Evolutionary conservation across 768 basidiomycete genomes (phyloP).

Genomic region (Rossbeevera mucosa): DNA sequence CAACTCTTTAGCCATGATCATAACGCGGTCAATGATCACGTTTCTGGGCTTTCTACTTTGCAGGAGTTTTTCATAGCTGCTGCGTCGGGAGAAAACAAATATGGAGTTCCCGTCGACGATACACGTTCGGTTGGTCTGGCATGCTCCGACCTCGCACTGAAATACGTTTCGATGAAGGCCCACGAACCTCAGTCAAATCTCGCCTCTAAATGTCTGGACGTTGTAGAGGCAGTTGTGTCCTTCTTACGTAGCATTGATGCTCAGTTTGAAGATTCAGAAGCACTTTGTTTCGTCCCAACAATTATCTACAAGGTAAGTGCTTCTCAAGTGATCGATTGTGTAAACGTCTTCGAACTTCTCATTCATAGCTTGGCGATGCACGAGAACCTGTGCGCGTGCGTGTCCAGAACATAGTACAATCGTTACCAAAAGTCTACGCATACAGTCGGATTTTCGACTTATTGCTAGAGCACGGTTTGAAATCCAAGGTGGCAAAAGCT

Average conservation of each 20-base stretch:
- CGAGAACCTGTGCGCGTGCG: conserved; percentile 76
- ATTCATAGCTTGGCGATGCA: conserved; percentile 80
- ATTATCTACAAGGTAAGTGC: conserved; percentile 77
- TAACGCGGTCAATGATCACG: conserved; percentile 88
- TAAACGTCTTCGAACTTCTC: conserved; percentile 2
- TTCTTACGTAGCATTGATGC: conserved; percentile 71
- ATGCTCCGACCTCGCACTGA: conserved; percentile 87
- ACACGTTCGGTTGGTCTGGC: conserved; percentile 67
- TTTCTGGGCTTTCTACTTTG: conserved; percentile 69
- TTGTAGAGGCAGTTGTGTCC: conserved; percentile 70
- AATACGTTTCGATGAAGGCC: conserved; percentile 87
- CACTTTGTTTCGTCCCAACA: conserved; percentile 82
- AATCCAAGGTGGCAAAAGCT: conserved; percentile 88
- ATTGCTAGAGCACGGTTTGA: conserved; percentile 82
- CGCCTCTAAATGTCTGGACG: conserved; percentile 82
- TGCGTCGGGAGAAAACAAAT: conserved; percentile 52
- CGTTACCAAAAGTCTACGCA: conserved; percentile 84
- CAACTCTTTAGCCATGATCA: conserved; percentile 94
- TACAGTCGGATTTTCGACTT: conserved; percentile 89
- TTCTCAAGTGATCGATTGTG: neutral
- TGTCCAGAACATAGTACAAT: conserved; percentile 80
- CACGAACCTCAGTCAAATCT: conserved; percentile 91
- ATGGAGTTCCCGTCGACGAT: conserved; percentile 41
- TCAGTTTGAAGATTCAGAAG: conserved; percentile 83
- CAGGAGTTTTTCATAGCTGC: conserved; percentile 69